Percentiles rank a stretch among this genome's conserved stretches.
Conservation (phyloP, 768 basidiomycete species). For the Sarcomyxa edulis region DNA sequence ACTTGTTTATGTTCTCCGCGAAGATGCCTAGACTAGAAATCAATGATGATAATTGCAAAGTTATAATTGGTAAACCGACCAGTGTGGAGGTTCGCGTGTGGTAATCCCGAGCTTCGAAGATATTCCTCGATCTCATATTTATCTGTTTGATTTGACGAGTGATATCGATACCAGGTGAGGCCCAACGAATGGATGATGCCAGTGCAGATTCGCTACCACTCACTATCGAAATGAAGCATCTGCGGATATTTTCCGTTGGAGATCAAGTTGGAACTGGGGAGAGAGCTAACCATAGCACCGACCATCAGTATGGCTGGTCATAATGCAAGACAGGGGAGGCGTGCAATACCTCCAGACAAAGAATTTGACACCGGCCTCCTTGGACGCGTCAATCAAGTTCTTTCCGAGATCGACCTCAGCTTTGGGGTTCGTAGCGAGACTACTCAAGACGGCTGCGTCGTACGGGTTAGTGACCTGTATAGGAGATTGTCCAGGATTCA, state of each 20-base stretch:
- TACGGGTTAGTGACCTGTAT: slow-evolving; percentile 21
- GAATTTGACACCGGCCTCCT: slow-evolving; percentile 17
- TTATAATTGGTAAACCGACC: too few relatives aligned
- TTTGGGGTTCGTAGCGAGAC: slow-evolving; percentile 9
- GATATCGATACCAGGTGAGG: background rate
- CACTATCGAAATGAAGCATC: slow-evolving; percentile 21
- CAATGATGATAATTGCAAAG: too few relatives aligned
- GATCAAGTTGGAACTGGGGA: slow-evolving; percentile 5
- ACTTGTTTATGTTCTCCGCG: too few relatives aligned
- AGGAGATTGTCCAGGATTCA: too few relatives aligned
- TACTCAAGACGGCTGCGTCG: slow-evolving; percentile 16
- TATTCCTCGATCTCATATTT: slow-evolving; percentile 10
- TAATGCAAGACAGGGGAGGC: too few relatives aligned
- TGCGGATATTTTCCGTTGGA: slow-evolving; percentile 10
- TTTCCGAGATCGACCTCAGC: slow-evolving; percentile 20
- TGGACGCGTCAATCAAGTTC: slow-evolving; percentile 23
- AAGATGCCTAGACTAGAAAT: too few relatives aligned
- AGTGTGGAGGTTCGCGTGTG: slow-evolving; percentile 6
- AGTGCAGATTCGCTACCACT: too few relatives aligned
- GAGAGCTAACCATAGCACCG: slow-evolving; percentile 8
- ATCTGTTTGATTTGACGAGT: too few relatives aligned
- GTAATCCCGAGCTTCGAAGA: slow-evolving; percentile 8
- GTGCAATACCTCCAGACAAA: slow-evolving; percentile 25
- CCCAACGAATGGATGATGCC: background rate
- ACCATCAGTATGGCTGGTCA: too few relatives aligned